Base-by-base conservation (phyloP, 2,329 filamentous ascomycete species). In the Scedosporium dehoogii region DNA sequence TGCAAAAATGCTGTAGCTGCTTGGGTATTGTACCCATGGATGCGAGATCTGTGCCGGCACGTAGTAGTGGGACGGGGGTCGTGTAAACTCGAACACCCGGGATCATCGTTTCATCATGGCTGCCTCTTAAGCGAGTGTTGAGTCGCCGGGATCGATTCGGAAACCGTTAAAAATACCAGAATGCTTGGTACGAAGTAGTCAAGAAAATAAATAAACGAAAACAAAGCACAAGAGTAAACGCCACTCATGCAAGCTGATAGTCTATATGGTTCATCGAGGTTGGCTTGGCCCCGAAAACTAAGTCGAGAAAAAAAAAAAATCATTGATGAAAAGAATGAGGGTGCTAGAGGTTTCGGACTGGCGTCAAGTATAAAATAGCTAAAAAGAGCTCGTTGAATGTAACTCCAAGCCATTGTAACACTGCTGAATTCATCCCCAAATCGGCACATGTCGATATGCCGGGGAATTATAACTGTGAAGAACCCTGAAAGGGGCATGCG, bases 401-500 rank as follows among this genome's bases (percentile, higher is more conserved):
- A 53, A 4, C 27, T 29, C 4, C 27, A 29, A 29, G 1, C 27
- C 27, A 6, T 29, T 29, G 4, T 6, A 29, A 29, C 27, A 29
- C 42, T n/a, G 46, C 53, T 23, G 9, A 5, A 44, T 48, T 72
- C 65, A 82, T n/a, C 79, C 77, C 81, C 81, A 84, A n/a, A 84
- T 82, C 0, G 81, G 82, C 3, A 74, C 77, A 42, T 79, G 76
- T 29, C 76, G 76, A 67, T 85, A 85, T 5, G 82, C 80, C 4
- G 82, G 81, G 3, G 82, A 82, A 68, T 84, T 82, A 67, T 85
- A 84, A 70, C 81, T 84, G 70, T 85, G 82, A 7, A 84, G 72
- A 10, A 84, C 74, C 1, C 81, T 79, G 64, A 80, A 84, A 7
- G 79, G 80, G 12, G 71, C 66, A 58, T 41, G 64, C 65, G 42